phyloP scores from a whole-genome alignment of 1,284 basidiomycete genomes.

The Somion occarium region DNA sequence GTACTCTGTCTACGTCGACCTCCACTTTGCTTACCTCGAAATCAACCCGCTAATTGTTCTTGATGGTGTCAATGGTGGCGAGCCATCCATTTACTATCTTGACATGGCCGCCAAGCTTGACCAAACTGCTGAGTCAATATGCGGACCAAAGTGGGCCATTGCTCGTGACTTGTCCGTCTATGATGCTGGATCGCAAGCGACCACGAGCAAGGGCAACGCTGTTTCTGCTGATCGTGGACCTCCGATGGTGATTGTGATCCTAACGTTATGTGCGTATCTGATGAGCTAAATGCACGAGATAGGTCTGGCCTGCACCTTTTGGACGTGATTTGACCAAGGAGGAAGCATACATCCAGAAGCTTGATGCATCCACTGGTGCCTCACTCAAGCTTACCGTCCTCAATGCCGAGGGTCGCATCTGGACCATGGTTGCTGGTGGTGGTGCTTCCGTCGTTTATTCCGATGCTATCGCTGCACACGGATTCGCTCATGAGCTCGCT shows the following conservation, averaged over 20 bases:
- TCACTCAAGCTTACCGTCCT: slow-evolving; percentile 97
- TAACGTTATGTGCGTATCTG: slow-evolving; percentile 9
- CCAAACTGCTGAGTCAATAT: slow-evolving; percentile 97
- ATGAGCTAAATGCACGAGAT: slow-evolving; percentile 7
- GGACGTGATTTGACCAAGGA: slow-evolving; percentile 98
- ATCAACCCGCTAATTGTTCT: slow-evolving; percentile 98
- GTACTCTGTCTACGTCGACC: slow-evolving; percentile 96
- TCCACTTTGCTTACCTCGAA: slow-evolving; percentile 98
- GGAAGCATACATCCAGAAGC: slow-evolving; percentile 98
- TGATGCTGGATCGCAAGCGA: slow-evolving; percentile 41
- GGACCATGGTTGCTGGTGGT: slow-evolving; percentile 99
- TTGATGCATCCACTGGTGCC: slow-evolving; percentile 95
- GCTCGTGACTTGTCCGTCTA: slow-evolving; percentile 86
- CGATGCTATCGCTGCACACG: slow-evolving; percentile 95
- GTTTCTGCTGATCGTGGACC: slow-evolving; percentile 91
- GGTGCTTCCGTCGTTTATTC: slow-evolving; percentile 83
- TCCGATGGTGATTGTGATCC: slow-evolving; percentile 82
- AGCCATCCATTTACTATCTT: slow-evolving; percentile 89
- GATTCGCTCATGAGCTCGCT: slow-evolving; percentile 95
- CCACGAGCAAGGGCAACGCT: slow-evolving; percentile 38
- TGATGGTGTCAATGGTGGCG: slow-evolving; percentile 70
- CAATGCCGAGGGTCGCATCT: slow-evolving; percentile 92
- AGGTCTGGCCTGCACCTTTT: slow-evolving; percentile 94
- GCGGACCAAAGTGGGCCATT: slow-evolving; percentile 98
- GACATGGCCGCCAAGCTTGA: slow-evolving; percentile 99